Evolutionary conservation across 2,329 filamentous ascomycete genomes (phyloP).

Genomic region (Exophiala aquamarina): DNA sequence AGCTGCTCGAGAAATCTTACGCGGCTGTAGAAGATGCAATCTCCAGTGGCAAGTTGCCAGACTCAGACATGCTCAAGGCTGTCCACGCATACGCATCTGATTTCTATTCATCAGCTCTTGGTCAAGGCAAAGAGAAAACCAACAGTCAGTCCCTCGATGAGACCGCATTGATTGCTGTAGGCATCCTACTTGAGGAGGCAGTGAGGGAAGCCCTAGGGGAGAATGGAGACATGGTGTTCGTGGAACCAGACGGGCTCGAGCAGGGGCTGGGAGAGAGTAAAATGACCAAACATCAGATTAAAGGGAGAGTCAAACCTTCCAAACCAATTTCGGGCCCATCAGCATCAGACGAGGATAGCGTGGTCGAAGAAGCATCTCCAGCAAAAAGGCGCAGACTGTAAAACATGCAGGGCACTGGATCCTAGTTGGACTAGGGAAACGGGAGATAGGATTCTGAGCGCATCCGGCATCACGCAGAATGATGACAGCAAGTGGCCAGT

Average conservation of each 20-base stretch:
- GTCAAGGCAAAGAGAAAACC: constrained; percentile 42
- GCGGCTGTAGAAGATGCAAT: neutral
- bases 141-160: constrained; percentile 55
- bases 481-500: neutral
- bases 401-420: neutral
- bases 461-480: neutral
- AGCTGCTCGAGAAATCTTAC: neutral
- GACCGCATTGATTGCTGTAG: constrained; percentile 61
- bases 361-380: constrained; percentile 16
- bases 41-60: constrained; percentile 48
- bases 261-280: constrained; percentile 17
- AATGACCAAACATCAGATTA: constrained; percentile 23
- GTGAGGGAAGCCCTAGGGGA: constrained; percentile 52
- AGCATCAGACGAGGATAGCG: constrained; percentile 13
- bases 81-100: constrained; percentile 59
- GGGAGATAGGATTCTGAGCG: no score
- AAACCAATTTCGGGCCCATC: constrained; percentile 1
- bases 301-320: constrained; percentile 21
- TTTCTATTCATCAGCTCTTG: constrained; percentile 47
- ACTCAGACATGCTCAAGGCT: constrained; percentile 57
- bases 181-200: constrained; percentile 61
- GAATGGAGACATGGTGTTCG: constrained; percentile 59
- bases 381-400: constrained; percentile 19
- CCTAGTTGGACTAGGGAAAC: no score
- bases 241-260: constrained; percentile 46